Evolutionary conservation across 768 basidiomycete genomes (phyloP), one percentile per base, ranked within the genome.

Genomic region (Mycena rebaudengoi): DNA sequence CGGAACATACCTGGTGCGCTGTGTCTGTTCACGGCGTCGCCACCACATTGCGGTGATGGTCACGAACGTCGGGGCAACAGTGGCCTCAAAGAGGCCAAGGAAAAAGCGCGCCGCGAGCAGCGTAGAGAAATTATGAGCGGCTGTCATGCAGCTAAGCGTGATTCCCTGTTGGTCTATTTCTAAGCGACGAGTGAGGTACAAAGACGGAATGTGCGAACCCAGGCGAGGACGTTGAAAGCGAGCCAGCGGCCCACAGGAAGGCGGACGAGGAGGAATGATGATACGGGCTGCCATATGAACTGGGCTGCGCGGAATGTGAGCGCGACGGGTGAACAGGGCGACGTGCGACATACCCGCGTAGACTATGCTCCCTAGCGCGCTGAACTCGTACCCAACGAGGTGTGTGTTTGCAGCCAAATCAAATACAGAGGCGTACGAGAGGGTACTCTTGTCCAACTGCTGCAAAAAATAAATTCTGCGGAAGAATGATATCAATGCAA

Each of bases 151-250:
- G 54, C 52, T 59, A 28, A 66, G 58, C 11, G 60, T 61, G 26
- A 65, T 49, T 12, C 68, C 68, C 68, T 65, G 25, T 5, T 18
- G 4, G n/a, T 5, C 23, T 4, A 21, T 48, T 18, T 25, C 26
- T 20, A n/a, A 11, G 39, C 7, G 28, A 11, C 21, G 20, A 45
- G 41, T 8, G 13, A 33, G 30, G n/a, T n/a, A n/a, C n/a, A 28
- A 30, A 49, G 23, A 41, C 11, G 37, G 21, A 32, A 6, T 16
- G 40, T 25, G 40, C 53, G 25, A 20, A 68, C 78, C 79, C 78
- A 80, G 16, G 70, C 62, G 44, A 76, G 68, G 60, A 80, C 74
- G 62, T 78, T 73, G 49, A 72, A 65, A 23, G 67, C 60, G 14
- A 78, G 51, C 58, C 67, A 75, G 33, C 71, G 71, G 23, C 73